phyloP scores from a whole-genome alignment of 805 yeast genomes.

The Kluyveromyces wickerhamii region DNA sequence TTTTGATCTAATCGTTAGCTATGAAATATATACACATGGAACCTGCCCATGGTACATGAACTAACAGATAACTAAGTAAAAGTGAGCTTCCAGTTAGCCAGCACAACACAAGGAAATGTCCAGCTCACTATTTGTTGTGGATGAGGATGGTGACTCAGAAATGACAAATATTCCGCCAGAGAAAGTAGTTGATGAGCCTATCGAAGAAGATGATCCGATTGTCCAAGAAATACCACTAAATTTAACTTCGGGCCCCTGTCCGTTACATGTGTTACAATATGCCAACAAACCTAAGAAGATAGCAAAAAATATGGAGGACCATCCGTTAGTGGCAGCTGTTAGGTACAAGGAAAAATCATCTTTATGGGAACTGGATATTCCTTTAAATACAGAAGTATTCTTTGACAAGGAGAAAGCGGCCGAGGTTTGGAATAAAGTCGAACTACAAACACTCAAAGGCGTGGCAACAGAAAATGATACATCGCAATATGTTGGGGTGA shows the following conservation, averaged over 20 bases:
- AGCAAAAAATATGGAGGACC: conserved; percentile 22
- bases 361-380: conserved; percentile 67
- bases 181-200: conserved; percentile 14
- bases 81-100: no score
- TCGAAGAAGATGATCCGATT: conserved; percentile 50
- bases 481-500: conserved; percentile 37
- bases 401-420: conserved; percentile 58
- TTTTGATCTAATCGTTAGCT: neutral
- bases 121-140: conserved; percentile 29
- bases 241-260: conserved; percentile 28
- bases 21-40: no score
- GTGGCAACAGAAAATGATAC: conserved; percentile 51
- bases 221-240: conserved; percentile 53
- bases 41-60: no score
- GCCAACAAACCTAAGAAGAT: conserved; percentile 33
- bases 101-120: no score
- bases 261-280: conserved; percentile 47
- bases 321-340: conserved; percentile 36
- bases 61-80: no score
- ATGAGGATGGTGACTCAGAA: conserved; percentile 29
- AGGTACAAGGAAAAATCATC: conserved; percentile 55
- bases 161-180: conserved; percentile 8
- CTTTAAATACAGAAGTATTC: conserved; percentile 59
- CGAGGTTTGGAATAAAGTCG: conserved; percentile 52
- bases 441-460: conserved; percentile 61